These are phyloP conservation scores for Lactarius psammicola DNA, from an alignment of 768 basidiomycete species.

Conservation along the genomic window DNA sequence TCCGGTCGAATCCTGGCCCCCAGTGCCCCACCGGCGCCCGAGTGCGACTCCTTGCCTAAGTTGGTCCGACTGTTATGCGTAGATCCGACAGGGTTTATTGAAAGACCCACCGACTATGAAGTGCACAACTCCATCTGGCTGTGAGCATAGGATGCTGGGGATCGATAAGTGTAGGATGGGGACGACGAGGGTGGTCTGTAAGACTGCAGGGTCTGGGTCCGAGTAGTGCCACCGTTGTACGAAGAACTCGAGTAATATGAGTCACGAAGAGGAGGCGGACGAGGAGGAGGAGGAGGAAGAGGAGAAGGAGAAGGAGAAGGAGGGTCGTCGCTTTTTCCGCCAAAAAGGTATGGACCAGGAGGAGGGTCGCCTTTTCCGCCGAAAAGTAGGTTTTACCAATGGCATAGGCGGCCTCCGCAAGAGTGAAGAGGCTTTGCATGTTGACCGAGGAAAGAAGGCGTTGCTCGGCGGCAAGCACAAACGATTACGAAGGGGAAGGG, in stretches of 20 bases:
- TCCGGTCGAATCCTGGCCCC: slow-evolving; percentile 16
- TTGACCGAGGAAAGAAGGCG: neutral
- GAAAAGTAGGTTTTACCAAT: neutral
- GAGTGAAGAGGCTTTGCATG: neutral
- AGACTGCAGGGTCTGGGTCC: neutral
- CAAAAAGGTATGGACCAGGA: neutral
- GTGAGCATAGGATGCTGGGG: neutral
- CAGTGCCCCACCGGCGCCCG: no score
- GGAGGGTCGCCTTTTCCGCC: neutral
- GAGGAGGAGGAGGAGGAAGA: no score
- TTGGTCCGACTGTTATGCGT: neutral
- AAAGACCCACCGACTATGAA: slow-evolving; percentile 20
- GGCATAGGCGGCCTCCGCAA: neutral
- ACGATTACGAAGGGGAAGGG: neutral
- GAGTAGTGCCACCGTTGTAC: neutral
- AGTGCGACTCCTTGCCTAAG: slow-evolving; percentile 9
- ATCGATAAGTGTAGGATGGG: neutral
- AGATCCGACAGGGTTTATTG: neutral
- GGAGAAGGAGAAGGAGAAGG: no score
- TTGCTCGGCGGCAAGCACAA: neutral
- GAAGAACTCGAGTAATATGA: neutral
- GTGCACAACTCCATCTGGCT: neutral
- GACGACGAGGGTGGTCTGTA: neutral
- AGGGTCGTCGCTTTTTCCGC: no score
- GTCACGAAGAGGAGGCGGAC: neutral